These are phyloP conservation scores for Geotrichum restrictum DNA, from an alignment of 1,139 yeast species.

Conservation along the genomic window DNA sequence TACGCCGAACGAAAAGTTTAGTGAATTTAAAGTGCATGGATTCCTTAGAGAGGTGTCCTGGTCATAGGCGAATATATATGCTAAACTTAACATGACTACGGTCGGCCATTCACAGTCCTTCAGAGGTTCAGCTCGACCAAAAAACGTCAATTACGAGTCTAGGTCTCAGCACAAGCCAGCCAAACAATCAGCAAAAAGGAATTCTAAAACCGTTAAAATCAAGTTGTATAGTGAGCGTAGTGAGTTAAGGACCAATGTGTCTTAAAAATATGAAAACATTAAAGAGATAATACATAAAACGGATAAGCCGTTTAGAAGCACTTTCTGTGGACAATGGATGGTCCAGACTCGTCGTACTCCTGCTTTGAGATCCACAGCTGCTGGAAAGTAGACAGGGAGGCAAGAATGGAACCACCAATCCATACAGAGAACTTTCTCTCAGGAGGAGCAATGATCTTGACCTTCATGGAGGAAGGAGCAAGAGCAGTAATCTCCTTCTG, in stretches of 20 bases:
- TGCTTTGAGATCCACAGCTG: conserved; percentile 99
- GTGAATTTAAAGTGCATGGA: too few species aligned
- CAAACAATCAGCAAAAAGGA: too few species aligned
- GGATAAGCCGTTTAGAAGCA: conserved; percentile 69
- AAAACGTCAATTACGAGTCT: too few species aligned
- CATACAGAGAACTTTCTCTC: conserved; percentile 99
- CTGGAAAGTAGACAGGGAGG: conserved; percentile 98
- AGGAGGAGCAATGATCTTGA: conserved; percentile 98
- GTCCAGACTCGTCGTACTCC: conserved; percentile 99
- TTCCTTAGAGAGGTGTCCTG: too few species aligned
- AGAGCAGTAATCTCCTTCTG: conserved; percentile 99
- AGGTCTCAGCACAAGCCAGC: too few species aligned
- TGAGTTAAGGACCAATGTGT: neutral
- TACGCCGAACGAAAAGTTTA: too few species aligned
- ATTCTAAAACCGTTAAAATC: too few species aligned
- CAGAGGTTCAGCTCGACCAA: too few species aligned
- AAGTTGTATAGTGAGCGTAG: too few species aligned
- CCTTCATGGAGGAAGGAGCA: conserved; percentile 99
- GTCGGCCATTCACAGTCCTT: too few species aligned
- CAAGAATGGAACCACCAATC: conserved; percentile 99
- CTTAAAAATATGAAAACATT: conserved; percentile 14
- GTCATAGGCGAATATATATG: too few species aligned
- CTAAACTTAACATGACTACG: too few species aligned
- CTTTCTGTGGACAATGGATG: conserved; percentile 99
- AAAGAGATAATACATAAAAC: conserved; percentile 16